These are phyloP conservation scores for Cnidoscolus chayamansa DNA, from an alignment of 441 rosid species.

Conservation along the genomic window DNA sequence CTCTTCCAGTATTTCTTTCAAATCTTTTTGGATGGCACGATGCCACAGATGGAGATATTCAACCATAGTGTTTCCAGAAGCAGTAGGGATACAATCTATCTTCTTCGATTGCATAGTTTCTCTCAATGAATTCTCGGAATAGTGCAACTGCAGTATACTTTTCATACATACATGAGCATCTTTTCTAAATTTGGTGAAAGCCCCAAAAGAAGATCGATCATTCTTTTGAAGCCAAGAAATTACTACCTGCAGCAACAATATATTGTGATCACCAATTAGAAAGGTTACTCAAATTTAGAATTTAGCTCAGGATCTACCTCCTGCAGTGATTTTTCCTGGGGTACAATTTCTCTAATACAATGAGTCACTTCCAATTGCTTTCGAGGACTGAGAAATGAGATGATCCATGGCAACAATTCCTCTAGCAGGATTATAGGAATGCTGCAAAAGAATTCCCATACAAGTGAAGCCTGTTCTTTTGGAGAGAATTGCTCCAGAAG, in stretches of 20 bases:
- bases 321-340: conserved; percentile 45
- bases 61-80: conserved; percentile 32
- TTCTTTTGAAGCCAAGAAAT: conserved; percentile 48
- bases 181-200: conserved; percentile 26
- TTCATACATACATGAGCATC: conserved; percentile 29
- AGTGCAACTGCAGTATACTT: conserved; percentile 25
- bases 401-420: conserved; percentile 64
- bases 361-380: conserved; percentile 38
- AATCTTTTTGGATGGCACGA: conserved; percentile 53
- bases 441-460: conserved; percentile 62
- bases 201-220: conserved; percentile 27
- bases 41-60: conserved; percentile 57
- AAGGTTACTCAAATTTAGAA: conserved; percentile 19
- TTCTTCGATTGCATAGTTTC: conserved; percentile 33
- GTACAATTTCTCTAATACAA: conserved; percentile 43
- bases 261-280: conserved; percentile 27
- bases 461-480: conserved; percentile 56
- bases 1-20: conserved; percentile 50
- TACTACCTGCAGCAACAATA: conserved; percentile 48
- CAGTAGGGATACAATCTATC: conserved; percentile 20
- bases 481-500: conserved; percentile 50
- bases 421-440: conserved; percentile 60
- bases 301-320: conserved; percentile 43
- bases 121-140: conserved; percentile 28
- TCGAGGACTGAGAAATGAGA: conserved; percentile 44